Evolutionary conservation across 148 eudicot genomes (phyloP), one percentile per base, ranked within the genome.

Genomic region (Camellia granthamiana): DNA sequence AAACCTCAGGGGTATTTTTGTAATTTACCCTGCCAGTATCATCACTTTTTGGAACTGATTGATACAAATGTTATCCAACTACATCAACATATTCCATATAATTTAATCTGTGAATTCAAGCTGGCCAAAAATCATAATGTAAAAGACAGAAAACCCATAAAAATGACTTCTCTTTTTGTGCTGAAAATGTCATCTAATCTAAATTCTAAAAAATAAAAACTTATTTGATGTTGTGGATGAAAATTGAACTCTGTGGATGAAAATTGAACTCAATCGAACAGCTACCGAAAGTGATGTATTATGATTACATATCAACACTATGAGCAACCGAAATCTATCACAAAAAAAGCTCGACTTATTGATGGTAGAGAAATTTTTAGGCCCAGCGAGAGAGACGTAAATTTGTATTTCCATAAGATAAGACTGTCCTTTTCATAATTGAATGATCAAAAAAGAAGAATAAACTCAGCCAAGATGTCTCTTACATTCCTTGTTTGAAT

Each of bases 221-320:
- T 59, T 18, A 16, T 74, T 58, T 59, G 67, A 62, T 46, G 42
- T 19, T 21, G n/a, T 18, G 15, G 21, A 43, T 76, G 56, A 76
- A 30, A 30, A 30, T 30, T 30, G 38, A 30, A 30, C 38, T 30
- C 38, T 30, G 38, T 30, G 38, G 38, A 30, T 30, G 38, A 30
- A 30, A 30, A 76, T 46, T 8, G 16, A 67, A 62, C 9, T 63
- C 43, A 49, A 12, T 46, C 16, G 58, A 76, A 44, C 58, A 46
- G 70, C 79, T n/a, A 61, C 55, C 7, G 78, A 76, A 61, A 61
- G 69, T 19, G 78, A 44, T 14, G 6, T 42, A 42, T 41, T 38
- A 44, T 60, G 78, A 75, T 43, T 46, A 19, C 9, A 12, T 11
- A 52, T 52, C 6, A 0, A 58, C 4, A 38, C 71, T 12, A 42